Percentiles rank a stretch among this genome's conserved stretches.
phyloP scores from a whole-genome alignment of 106 monocot genomes.

The Vanilla planifolia region DNA sequence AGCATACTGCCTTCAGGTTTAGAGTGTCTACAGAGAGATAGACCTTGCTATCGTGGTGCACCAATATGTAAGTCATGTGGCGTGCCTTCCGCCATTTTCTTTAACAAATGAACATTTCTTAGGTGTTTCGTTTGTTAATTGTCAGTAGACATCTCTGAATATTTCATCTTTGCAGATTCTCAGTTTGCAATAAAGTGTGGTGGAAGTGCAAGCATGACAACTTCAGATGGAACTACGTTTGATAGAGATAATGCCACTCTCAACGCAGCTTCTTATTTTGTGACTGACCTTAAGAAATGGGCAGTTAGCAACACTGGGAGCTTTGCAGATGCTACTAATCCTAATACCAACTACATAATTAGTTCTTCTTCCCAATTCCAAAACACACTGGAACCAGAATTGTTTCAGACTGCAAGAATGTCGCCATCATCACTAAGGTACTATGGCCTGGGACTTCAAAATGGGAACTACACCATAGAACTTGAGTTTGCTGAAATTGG shows the following conservation, averaged over 20 bases:
- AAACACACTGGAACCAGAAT: constrained; percentile 69
- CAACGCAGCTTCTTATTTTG: constrained; percentile 62
- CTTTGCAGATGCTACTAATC: constrained; percentile 37
- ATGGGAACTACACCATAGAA: constrained; percentile 74
- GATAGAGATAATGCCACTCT: constrained; percentile 51
- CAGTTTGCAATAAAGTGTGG: constrained; percentile 84
- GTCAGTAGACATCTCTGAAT: neutral
- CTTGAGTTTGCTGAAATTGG: constrained; percentile 60
- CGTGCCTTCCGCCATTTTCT: neutral
- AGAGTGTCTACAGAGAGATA: constrained; percentile 64
- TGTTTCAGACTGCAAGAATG: constrained; percentile 69
- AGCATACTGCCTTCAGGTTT: constrained; percentile 64
- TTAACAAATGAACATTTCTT: neutral
- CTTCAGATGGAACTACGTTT: constrained; percentile 40
- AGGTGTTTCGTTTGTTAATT: no score
- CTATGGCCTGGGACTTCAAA: constrained; percentile 85
- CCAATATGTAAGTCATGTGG: constrained; percentile 49
- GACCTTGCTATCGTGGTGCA: constrained; percentile 47
- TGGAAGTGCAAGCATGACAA: constrained; percentile 35
- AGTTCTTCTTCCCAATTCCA: constrained; percentile 33
- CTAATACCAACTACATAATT: constrained; percentile 30
- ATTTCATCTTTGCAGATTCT: constrained; percentile 37
- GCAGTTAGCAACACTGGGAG: constrained; percentile 69
- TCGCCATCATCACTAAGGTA: constrained; percentile 90
- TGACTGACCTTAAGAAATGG: constrained; percentile 46